A percentile compares a stretch with the other conserved stretches of the same genome.
Evolutionary conservation across 2,329 filamentous ascomycete genomes (phyloP).

Genomic region (Geosmithia putterillii): DNA sequence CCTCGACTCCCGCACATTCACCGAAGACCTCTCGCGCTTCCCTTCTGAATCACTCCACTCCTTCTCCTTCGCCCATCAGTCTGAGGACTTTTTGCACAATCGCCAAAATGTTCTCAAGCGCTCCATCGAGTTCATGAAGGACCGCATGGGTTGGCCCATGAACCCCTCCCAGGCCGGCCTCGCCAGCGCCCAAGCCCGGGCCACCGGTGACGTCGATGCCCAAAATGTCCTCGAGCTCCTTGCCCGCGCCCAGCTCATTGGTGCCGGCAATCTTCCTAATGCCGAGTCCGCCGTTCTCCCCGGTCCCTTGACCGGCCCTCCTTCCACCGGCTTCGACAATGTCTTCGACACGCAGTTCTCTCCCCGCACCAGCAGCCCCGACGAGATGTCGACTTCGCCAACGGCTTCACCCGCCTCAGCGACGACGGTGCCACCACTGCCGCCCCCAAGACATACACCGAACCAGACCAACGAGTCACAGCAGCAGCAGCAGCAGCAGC

Average conservation of each 20-base stretch:
- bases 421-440: not conserved
- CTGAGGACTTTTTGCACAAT: slow-evolving; percentile 81
- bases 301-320: slow-evolving; percentile 68
- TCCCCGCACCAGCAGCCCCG: slow-evolving; percentile 37
- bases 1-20: slow-evolving; percentile 61
- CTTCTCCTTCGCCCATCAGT: slow-evolving; percentile 94
- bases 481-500: slow-evolving; percentile 6
- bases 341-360: slow-evolving; percentile 77
- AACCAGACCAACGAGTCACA: slow-evolving; percentile 3
- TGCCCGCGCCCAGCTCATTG: slow-evolving; percentile 68
- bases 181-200: slow-evolving; percentile 70
- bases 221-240: slow-evolving; percentile 87
- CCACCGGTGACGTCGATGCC: slow-evolving; percentile 72
- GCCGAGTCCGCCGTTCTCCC: slow-evolving; percentile 25
- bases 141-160: slow-evolving; percentile 69
- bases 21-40: slow-evolving; percentile 84
- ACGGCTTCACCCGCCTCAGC: not conserved
- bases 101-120: slow-evolving; percentile 88
- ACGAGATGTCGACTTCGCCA: slow-evolving; percentile 9
- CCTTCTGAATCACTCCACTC: slow-evolving; percentile 94
- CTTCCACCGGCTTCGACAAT: slow-evolving; percentile 60
- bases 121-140: slow-evolving; percentile 93
- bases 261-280: slow-evolving; percentile 48
- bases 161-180: slow-evolving; percentile 59
- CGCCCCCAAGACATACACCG: not conserved